Evolutionary conservation across 2,329 filamentous ascomycete genomes (phyloP), one percentile per base, ranked within the genome.

Genomic region (Aaosphaeria pasadenensis): DNA sequence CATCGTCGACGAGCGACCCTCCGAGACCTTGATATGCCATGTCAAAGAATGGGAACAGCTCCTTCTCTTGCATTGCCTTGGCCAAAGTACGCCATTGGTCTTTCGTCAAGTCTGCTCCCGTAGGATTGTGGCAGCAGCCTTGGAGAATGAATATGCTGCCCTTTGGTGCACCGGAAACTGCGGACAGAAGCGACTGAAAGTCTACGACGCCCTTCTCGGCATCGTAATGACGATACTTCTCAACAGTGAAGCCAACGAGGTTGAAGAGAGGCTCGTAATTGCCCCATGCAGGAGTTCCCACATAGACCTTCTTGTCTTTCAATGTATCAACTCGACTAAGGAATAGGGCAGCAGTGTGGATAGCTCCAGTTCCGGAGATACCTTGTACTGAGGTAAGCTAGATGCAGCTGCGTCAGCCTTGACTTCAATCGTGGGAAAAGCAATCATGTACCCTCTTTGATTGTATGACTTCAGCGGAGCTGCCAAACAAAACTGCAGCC

Each of bases 11-110:
- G 4, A 72, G 33, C 0, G 65, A 59, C 13, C 52, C 51, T 1
- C 67, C 70, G 1, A 72, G 58, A 0, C 70, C 69, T 42, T 72
- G 70, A 42, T 73, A 73, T 4, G 69, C 69, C 11, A 67, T 61
- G 47, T 73, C 70, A 38, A 72, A 63, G 31, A 70, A 55, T 0
- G 70, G 64, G 32, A 72, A 59, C 11, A 62, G 61, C 7, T 54
- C 42, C 9, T 47, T 51, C n/a, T 39, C 33, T 29, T 54, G 53
- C 46, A 67, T 56, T 5, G 49, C 51, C 6, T 46, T 30, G 1
- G 58, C 63, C 3, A 72, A 51, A 5, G 47, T 48, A 1, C 51
- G 42, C 69, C 69, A 72, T 51, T 72, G 66, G 30, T 57, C 47
- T 6, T 48, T 48, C 7, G 58, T 64, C 4, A 66, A 51, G 44